Evolutionary conservation across 768 basidiomycete genomes (phyloP).

Genomic region (Suillus brevipes): DNA sequence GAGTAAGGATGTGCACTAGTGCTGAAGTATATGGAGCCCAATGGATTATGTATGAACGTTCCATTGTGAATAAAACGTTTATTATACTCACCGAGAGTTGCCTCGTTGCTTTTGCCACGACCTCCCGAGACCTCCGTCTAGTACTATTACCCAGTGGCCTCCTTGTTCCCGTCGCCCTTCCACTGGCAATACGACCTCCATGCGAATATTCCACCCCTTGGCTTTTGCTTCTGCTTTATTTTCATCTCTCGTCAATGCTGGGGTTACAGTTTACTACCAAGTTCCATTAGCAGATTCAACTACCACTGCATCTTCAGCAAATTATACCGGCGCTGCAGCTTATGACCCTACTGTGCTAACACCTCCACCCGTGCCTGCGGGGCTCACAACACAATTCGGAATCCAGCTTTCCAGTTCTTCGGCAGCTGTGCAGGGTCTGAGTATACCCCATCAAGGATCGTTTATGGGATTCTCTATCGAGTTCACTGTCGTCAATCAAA

Average conservation of each 20-base stretch:
- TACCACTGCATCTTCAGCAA: constrained; percentile 19
- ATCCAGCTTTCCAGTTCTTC: constrained; percentile 26
- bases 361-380: constrained; percentile 30
- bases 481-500: constrained; percentile 58
- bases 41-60: too few species aligned
- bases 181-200: background rate
- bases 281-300: constrained; percentile 21
- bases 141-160: background rate
- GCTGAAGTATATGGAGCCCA: too few species aligned
- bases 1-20: background rate
- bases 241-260: constrained; percentile 13
- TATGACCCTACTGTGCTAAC: constrained; percentile 33
- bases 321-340: constrained; percentile 33
- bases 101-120: background rate
- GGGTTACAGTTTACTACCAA: constrained; percentile 33
- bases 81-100: background rate
- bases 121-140: background rate
- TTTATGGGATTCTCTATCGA: constrained; percentile 64
- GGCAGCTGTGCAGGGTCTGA: constrained; percentile 12
- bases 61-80: background rate
- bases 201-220: background rate
- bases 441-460: constrained; percentile 38
- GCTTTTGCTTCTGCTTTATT: constrained; percentile 3
- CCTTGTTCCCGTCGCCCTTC: background rate
- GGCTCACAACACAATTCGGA: constrained; percentile 21